A percentile compares a stretch with the other conserved stretches of the same genome.
These are phyloP conservation scores for Hamigera avellanea DNA, from an alignment of 495 filamentous ascomycete species.

Conservation along the genomic window DNA sequence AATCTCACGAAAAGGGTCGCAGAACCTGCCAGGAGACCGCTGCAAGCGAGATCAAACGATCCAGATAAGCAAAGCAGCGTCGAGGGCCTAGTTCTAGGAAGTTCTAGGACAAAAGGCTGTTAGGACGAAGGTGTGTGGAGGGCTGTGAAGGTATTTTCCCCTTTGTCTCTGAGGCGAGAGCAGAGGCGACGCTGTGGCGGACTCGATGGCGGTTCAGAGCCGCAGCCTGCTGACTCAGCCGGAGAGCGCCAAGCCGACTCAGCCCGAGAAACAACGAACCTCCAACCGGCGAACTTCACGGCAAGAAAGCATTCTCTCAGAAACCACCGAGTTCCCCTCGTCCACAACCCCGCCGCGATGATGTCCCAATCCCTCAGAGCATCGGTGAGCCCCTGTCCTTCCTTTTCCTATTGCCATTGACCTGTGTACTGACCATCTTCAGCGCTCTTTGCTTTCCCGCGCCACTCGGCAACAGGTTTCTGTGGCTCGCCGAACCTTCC, in stretches of 20 bases:
- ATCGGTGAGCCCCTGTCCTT: conserved; percentile 40
- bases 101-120: conserved; percentile 19
- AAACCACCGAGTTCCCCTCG: conserved; percentile 9
- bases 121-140: not conserved
- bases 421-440: conserved; percentile 13
- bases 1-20: conserved; percentile 31
- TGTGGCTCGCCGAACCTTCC: conserved; percentile 68
- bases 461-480: conserved; percentile 59
- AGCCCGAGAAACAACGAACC: conserved; percentile 15
- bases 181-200: conserved; percentile 2
- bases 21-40: conserved; percentile 20
- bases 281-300: conserved; percentile 19
- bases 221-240: conserved; percentile 15
- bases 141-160: too few species aligned
- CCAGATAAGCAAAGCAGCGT: conserved; percentile 15
- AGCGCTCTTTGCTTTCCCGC: conserved; percentile 77
- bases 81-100: conserved; percentile 9
- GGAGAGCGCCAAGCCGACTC: conserved; percentile 14
- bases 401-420: conserved; percentile 6
- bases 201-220: too few species aligned
- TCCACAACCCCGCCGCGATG: conserved; percentile 41
- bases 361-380: conserved; percentile 54
- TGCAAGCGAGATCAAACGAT: conserved; percentile 13
- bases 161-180: too few species aligned
- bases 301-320: conserved; percentile 17